Evolutionary conservation across 208 protist species (phyloP).

Genomic region (Leishmania gerbilli): DNA sequence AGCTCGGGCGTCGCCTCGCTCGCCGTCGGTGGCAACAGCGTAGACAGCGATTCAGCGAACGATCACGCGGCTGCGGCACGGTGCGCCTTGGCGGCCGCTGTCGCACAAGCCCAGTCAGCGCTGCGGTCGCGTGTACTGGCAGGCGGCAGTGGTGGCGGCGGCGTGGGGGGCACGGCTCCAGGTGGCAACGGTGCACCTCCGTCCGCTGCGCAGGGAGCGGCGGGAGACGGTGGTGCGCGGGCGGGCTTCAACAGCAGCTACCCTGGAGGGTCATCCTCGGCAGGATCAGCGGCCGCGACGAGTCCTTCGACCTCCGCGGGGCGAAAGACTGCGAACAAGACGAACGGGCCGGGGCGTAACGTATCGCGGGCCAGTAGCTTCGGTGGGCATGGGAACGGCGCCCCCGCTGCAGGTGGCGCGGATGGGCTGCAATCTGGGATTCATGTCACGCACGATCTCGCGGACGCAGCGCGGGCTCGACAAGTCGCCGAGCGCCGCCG

Average conservation of each 20-base stretch:
- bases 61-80: conserved; percentile 6
- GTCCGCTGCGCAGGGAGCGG: neutral
- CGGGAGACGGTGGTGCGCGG: neutral
- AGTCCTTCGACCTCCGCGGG: neutral
- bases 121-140: conserved; percentile 25
- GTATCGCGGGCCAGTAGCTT: neutral
- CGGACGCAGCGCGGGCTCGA: conserved; percentile 26
- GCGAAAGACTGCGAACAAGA: conserved; percentile 3
- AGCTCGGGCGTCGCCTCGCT: neutral
- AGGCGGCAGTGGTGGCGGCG: conserved; percentile 1
- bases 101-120: conserved; percentile 26
- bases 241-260: conserved; percentile 1
- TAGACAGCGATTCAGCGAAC: neutral
- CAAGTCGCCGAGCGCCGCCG: conserved; percentile 13
- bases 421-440: conserved; percentile 3
- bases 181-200: neutral
- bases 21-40: neutral
- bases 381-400: neutral
- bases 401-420: neutral
- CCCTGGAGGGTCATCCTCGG: conserved; percentile 1
- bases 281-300: neutral
- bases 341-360: neutral
- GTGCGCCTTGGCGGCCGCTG: conserved; percentile 22
- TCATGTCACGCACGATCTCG: conserved; percentile 21
- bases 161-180: neutral